Conservation (phyloP, 2,329 filamentous ascomycete species). For the Allantophomopsis lycopodina region DNA sequence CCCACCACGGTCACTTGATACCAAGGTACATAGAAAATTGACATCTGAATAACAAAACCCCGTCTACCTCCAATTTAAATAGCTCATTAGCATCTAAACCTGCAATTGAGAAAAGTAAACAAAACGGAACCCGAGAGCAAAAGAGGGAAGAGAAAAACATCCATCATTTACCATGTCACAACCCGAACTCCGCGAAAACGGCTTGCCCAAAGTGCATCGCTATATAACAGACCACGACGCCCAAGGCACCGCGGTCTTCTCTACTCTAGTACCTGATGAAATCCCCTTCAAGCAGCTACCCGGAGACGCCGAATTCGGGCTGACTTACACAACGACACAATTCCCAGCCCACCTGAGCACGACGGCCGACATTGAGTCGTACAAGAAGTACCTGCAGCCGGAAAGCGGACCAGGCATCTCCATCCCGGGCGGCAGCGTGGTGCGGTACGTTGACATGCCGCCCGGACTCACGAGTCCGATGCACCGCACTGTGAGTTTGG, state of each 20-base stretch:
- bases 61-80: too few relatives aligned
- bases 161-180: background rate
- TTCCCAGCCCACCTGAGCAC: slow-evolving; percentile 7
- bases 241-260: slow-evolving; percentile 10
- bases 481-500: slow-evolving; percentile 12
- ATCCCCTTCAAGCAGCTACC: slow-evolving; percentile 7
- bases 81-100: too few relatives aligned
- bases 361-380: slow-evolving; percentile 5
- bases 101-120: too few relatives aligned
- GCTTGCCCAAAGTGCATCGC: slow-evolving; percentile 2
- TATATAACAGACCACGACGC: slow-evolving; percentile 11
- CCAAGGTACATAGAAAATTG: too few relatives aligned
- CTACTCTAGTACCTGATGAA: slow-evolving; percentile 4
- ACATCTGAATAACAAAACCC: too few relatives aligned
- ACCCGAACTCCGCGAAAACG: background rate
- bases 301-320: slow-evolving; percentile 8
- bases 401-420: slow-evolving; percentile 2
- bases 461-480: slow-evolving; percentile 10
- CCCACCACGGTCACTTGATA: too few relatives aligned
- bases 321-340: slow-evolving; percentile 10
- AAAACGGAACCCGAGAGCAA: too few relatives aligned
- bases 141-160: too few relatives aligned
- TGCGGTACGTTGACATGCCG: slow-evolving; percentile 11
- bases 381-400: slow-evolving; percentile 2
- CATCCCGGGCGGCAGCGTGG: slow-evolving; percentile 9